Evolutionary conservation across 805 yeast species (phyloP).

Genomic region (Kluyveromyces nonfermentans): DNA sequence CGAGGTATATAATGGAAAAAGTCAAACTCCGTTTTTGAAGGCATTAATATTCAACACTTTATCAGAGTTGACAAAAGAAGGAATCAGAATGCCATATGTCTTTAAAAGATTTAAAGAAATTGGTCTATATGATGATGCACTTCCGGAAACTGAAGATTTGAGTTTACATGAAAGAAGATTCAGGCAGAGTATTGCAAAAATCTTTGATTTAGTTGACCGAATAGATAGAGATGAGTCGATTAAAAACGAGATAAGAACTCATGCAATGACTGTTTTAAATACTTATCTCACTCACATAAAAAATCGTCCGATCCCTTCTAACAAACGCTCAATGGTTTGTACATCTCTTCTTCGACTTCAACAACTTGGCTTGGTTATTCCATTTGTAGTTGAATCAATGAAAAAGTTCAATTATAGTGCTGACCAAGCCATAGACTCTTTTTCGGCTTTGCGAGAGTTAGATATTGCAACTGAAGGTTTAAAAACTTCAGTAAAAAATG

Average conservation of each 20-base stretch:
- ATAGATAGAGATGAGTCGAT: not conserved
- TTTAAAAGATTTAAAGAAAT: slow-evolving; percentile 1
- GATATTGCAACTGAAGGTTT: not conserved
- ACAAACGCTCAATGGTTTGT: not conserved
- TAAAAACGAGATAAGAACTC: not conserved
- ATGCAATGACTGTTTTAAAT: not conserved
- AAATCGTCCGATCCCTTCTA: not conserved
- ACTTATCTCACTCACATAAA: not conserved
- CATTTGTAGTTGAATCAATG: slow-evolving; percentile 1
- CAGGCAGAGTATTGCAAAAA: not conserved
- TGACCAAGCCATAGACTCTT: not conserved
- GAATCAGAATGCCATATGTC: slow-evolving; percentile 1
- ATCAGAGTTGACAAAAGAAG: not conserved
- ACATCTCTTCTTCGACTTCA: not conserved
- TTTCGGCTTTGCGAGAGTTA: not conserved
- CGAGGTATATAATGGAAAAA: not conserved
- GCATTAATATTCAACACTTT: not conserved
- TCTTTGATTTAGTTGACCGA: not conserved
- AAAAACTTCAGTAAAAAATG: not conserved
- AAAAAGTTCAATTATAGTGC: not conserved
- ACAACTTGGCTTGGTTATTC: not conserved
- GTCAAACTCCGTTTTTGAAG: not conserved
- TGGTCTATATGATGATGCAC: not conserved
- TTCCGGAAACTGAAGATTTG: not conserved
- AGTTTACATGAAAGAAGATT: not conserved